Conservation (phyloP, 164 flowering plant species). For the Dillenia suffruticosa region DNA sequence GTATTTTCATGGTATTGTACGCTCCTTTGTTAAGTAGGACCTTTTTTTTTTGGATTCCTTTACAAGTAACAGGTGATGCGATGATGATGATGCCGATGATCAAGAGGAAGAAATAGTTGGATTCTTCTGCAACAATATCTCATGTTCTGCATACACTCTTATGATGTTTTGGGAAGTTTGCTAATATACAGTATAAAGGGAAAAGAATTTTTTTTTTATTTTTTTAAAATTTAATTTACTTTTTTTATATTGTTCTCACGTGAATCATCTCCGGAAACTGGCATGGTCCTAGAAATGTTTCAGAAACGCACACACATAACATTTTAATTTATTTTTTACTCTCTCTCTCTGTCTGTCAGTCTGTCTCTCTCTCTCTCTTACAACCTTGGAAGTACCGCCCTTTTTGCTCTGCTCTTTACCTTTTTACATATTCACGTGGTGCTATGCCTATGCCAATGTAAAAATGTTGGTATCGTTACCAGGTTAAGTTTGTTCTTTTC, state of each 20-base stretch:
- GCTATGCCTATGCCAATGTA: constrained; percentile 20
- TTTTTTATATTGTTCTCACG: constrained; percentile 16
- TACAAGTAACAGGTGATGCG: constrained; percentile 15
- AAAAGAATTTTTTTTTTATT: no score
- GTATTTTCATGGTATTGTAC: no score
- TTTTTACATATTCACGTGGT: constrained; percentile 50
- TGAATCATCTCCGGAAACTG: constrained; percentile 26
- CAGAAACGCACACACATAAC: no score
- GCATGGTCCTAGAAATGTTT: constrained; percentile 9
- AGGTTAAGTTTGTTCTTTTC: constrained; percentile 41
- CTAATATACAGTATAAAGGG: no score
- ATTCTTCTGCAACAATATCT: no score
- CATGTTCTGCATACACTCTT: no score
- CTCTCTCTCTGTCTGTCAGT: not conserved
- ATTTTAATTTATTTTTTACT: not conserved
- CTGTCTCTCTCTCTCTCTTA: not conserved
- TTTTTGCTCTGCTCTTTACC: not conserved
- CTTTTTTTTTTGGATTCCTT: constrained; percentile 1
- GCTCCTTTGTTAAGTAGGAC: constrained; percentile 5
- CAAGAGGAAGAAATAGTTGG: no score
- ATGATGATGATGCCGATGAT: no score
- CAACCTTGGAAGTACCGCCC: constrained; percentile 21
- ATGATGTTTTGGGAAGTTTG: no score
- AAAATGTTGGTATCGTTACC: constrained; percentile 12
- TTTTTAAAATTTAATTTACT: no score